phyloP scores from a whole-genome alignment of 495 filamentous ascomycete genomes.

The Penicillium silybi region DNA sequence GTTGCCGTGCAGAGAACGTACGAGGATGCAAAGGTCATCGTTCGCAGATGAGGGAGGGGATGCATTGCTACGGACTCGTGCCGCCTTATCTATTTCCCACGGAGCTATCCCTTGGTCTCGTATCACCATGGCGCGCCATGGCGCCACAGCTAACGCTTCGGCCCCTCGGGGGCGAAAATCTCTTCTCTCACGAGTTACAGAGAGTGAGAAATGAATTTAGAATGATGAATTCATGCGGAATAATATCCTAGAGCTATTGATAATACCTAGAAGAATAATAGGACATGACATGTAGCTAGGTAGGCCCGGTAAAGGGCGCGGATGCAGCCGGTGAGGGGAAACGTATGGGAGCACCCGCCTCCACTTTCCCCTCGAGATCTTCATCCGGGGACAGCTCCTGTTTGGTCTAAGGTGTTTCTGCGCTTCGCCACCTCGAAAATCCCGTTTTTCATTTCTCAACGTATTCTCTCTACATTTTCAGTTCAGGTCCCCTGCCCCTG shows the following conservation, averaged over 20 bases:
- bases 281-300: neutral
- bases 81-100: neutral
- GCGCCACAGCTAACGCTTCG: neutral
- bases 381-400: neutral
- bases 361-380: neutral
- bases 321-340: neutral
- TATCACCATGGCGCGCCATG: neutral
- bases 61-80: neutral
- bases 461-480: neutral
- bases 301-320: neutral
- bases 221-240: neutral
- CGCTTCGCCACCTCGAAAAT: neutral
- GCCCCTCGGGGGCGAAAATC: neutral
- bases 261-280: neutral
- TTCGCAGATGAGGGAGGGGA: constrained; percentile 6
- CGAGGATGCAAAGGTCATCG: constrained; percentile 28
- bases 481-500: constrained; percentile 2
- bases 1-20: constrained; percentile 25
- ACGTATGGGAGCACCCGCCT: neutral
- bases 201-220: neutral
- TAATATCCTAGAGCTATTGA: neutral
- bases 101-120: neutral
- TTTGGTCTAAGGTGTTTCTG: neutral
- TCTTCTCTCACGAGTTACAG: neutral
- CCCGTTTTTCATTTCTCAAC: neutral